Conservation (phyloP, 345 rosid species). For the Pistacia vera region DNA sequence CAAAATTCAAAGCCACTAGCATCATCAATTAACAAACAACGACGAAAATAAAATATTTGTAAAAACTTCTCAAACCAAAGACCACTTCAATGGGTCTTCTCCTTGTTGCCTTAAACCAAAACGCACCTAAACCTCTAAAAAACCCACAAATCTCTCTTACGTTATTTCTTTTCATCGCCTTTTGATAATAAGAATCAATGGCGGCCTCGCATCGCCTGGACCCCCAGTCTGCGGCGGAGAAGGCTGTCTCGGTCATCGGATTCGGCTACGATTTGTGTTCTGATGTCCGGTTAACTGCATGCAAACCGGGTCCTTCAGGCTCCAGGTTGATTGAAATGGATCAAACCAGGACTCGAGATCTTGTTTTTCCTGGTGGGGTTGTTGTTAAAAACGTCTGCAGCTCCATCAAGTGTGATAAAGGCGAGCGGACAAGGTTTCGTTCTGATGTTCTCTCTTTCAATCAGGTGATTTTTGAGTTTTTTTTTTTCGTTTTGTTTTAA, state of each 20-base stretch:
- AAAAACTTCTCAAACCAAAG: constrained; percentile 26
- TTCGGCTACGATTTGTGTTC: constrained; percentile 67
- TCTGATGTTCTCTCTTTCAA: constrained; percentile 86
- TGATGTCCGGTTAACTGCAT: constrained; percentile 63
- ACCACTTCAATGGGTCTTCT: constrained; percentile 33
- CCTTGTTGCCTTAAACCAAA: background rate
- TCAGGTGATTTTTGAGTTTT: constrained; percentile 47
- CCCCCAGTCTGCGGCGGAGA: constrained; percentile 80
- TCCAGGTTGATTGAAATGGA: constrained; percentile 67
- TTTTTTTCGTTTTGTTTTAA: background rate
- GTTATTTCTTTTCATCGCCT: background rate
- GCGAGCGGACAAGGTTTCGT: constrained; percentile 80
- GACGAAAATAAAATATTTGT: constrained; percentile 1
- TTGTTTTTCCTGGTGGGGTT: constrained; percentile 73
- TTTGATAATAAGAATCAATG: constrained; percentile 31
- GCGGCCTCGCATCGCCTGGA: constrained; percentile 43
- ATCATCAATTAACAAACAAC: background rate
- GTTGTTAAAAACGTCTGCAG: constrained; percentile 62
- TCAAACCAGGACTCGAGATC: constrained; percentile 42
- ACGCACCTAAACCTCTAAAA: constrained; percentile 10
- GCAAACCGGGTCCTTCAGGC: constrained; percentile 52
- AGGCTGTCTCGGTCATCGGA: constrained; percentile 86
- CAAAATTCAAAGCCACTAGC: constrained; percentile 9
- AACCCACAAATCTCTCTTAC: background rate
- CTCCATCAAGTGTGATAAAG: constrained; percentile 90